A percentile compares a stretch with the other conserved stretches of the same genome.
phyloP scores from a whole-genome alignment of 805 yeast genomes.

The Suhomyces faveliae region DNA sequence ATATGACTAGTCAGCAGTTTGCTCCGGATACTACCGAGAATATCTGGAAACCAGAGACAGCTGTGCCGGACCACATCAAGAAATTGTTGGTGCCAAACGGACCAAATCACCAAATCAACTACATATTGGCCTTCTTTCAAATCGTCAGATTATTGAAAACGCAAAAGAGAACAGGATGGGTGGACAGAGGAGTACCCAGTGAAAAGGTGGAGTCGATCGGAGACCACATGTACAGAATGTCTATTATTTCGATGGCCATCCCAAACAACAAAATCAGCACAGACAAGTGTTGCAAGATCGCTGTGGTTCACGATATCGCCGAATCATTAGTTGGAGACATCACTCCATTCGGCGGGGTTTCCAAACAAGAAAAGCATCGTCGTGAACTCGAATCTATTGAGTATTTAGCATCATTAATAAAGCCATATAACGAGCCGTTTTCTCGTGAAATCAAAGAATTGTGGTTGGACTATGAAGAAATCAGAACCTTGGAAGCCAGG shows the following conservation, averaged over 20 bases:
- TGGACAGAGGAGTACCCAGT: slow-evolving; percentile 57
- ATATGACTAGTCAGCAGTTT: neutral
- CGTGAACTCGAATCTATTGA: slow-evolving; percentile 74
- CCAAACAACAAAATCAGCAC: slow-evolving; percentile 54
- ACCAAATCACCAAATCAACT: slow-evolving; percentile 34
- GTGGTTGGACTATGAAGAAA: slow-evolving; percentile 90
- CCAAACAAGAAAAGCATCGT: slow-evolving; percentile 78
- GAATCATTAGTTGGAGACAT: slow-evolving; percentile 94
- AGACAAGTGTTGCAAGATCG: slow-evolving; percentile 76
- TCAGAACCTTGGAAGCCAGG: slow-evolving; percentile 75
- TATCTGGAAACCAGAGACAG: slow-evolving; percentile 55
- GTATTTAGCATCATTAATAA: slow-evolving; percentile 59
- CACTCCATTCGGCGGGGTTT: slow-evolving; percentile 68
- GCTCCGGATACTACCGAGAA: slow-evolving; percentile 14
- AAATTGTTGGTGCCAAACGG: slow-evolving; percentile 30
- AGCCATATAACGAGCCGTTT: slow-evolving; percentile 61
- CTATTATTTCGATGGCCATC: slow-evolving; percentile 71
- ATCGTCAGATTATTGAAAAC: slow-evolving; percentile 70
- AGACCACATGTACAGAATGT: slow-evolving; percentile 98
- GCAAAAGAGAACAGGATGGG: slow-evolving; percentile 92
- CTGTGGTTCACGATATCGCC: slow-evolving; percentile 91
- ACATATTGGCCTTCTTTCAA: slow-evolving; percentile 59
- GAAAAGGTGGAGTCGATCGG: slow-evolving; percentile 67
- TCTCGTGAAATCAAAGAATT: slow-evolving; percentile 64
- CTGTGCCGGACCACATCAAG: slow-evolving; percentile 48